Base-by-base conservation (phyloP, 1,284 basidiomycete species). In the Boletus albobrunnescens region DNA sequence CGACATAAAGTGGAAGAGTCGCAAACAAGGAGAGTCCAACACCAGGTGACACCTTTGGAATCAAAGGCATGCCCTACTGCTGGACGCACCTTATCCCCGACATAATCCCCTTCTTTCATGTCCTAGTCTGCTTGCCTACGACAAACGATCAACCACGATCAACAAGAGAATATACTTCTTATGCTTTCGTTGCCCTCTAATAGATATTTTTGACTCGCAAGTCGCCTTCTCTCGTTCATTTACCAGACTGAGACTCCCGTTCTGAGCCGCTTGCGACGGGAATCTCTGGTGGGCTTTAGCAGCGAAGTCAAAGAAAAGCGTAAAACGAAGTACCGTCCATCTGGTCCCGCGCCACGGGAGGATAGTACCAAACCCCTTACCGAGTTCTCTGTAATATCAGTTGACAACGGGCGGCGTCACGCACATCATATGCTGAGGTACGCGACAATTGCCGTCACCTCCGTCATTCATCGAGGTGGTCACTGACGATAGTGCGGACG, bases 11-110 rank as follows among this genome's bases (percentile, higher is more conserved):
- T 4, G 9, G 9, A 1, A 17, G 12, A 10, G 16, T 30, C 28
- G n/a, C 26, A 38, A 56, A 58, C 47, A 47, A 56, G 35, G 40
- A 5, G 30, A 30, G 58, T 61, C 56, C 60, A 57, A 35, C 60
- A 41, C 46, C 40, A 57, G n/a, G 50, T n/a, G 32, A 55, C 19
- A 20, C 37, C 53, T 2, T 44, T 49, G 47, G 2, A 51, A 3
- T 36, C 57, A 54, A 50, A 28, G 50, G 14, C 35, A 28, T 41
- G 39, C 23, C 47, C 44, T 49, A 50, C 58, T 32, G 40, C 35
- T 54, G 58, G 58, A 61, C 60, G 54, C 50, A 63, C 60, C 60
- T 59, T 54, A 36, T 59, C 49, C 33, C 23, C 41, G 1, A 36
- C 6, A 30, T 30, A 13, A 14, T 14, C 28, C 13, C 14, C 28